These are phyloP conservation scores for Chlamydomonas sp. DNA, from an alignment of 139 green algal species.

Conservation along the genomic window DNA sequence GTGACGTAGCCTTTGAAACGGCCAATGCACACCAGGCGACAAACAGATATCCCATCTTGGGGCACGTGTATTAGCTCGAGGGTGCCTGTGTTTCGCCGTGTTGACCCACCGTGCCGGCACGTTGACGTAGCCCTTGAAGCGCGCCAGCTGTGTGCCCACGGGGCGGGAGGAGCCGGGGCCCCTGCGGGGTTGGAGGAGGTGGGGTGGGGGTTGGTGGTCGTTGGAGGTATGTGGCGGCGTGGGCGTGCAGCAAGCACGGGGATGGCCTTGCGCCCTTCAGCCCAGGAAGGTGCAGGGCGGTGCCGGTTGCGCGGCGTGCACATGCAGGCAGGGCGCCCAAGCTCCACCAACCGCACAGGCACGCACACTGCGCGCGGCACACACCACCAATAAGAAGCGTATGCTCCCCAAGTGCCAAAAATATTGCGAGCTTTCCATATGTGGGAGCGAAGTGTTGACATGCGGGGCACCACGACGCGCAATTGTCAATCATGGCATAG, in stretches of 20 bases:
- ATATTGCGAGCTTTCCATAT: too few relatives aligned
- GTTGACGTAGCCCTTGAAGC: conserved; percentile 24
- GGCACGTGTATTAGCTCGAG: too few relatives aligned
- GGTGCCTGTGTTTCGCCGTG: too few relatives aligned
- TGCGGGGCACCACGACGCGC: not conserved
- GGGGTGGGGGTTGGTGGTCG: not conserved
- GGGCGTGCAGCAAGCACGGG: not conserved
- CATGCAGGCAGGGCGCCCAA: too few relatives aligned
- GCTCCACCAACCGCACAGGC: too few relatives aligned
- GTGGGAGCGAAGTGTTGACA: too few relatives aligned
- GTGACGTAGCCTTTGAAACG: too few relatives aligned
- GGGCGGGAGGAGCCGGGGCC: not conserved
- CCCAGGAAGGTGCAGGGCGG: not conserved
- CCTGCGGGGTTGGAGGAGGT: not conserved
- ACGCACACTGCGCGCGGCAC: too few relatives aligned
- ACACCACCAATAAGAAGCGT: too few relatives aligned
- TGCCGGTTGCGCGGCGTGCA: not conserved
- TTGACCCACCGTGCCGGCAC: not conserved
- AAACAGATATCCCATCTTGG: too few relatives aligned
- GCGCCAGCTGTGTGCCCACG: not conserved
- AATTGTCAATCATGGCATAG: not conserved
- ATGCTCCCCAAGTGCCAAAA: too few relatives aligned
- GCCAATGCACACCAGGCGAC: too few relatives aligned
- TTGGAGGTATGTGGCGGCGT: not conserved
- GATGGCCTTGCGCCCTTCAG: not conserved